Evolutionary conservation across 192 early-diverging fungal genomes (phyloP), one percentile per base, ranked within the genome.

Genomic region (Entomortierella chlamydospora): DNA sequence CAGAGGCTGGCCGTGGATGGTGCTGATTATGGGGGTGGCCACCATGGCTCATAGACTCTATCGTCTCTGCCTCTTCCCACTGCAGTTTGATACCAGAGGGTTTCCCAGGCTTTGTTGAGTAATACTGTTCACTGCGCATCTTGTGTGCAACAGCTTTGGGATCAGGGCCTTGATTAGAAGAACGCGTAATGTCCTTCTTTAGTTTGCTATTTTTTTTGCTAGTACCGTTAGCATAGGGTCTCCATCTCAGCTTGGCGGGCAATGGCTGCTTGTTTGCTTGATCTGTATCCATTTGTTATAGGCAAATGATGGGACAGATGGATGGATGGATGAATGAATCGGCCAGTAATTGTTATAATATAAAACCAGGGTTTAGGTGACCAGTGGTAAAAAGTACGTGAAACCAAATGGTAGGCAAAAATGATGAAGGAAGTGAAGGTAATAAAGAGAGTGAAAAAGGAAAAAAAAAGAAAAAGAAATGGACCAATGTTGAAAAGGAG

Each of bases 51-150:
- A 79, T 79, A 26, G 74, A 79, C 42, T 79, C 61, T 39, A 65
- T 65, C 0, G 74, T 79, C 53, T 79, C 74, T 20, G 74, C 62
- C 42, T 79, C 74, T 13, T 79, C 74, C 74, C 74, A 79, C 17
- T 79, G 74, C 0, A 79, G 57, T 34, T 47, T 63, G 33, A 79
- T 63, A 13, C 56, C 42, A 20, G 50, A 37, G n/a, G 73, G 58
- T 18, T 47, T 53, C 0, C 22, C 12, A 7, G 39, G n/a, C 53
- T 60, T 79, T 52, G 34, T 49, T 3, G 67, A 37, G 67, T 70
- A 79, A 43, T 64, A 65, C 39, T 69, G 68, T 28, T 26, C 34
- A 17, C 61, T 61, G 15, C 67, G 61, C 22, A 79, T 49, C 57
- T 70, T 79, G 49, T 64, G 53, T 37, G 74, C 74, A 0, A 57